Evolutionary conservation across 2,329 filamentous ascomycete genomes (phyloP), one percentile per base, ranked within the genome.

Genomic region (Aspergillus uvarum): DNA sequence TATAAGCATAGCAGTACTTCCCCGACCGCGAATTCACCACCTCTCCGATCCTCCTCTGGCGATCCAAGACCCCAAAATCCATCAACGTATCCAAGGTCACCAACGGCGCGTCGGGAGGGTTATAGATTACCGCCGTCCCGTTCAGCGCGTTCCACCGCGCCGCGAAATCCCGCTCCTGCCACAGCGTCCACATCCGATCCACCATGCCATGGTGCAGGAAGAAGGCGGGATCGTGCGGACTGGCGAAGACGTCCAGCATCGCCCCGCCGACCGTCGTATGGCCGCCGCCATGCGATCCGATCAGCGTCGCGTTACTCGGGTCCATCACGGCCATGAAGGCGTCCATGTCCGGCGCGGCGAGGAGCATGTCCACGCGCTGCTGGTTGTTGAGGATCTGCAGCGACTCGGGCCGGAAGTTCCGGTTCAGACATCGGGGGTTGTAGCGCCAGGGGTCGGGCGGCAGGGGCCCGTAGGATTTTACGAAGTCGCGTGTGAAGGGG

Each of bases 171-270:
- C 19, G 11, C 4, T 19, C 42, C 60, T 64, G 62, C 62, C 62
- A 64, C 8, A 57, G 12, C 26, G 55, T 32, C 62, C 62, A 64
- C 49, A 64, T 21, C 6, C 58, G 58, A 35, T 64, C 62, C 19
- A 62, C 56, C 55, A 59, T 58, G 6, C 38, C 58, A 59, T 64
- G 62, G 35, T 64, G 62, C n/a, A 62, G 29, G 51, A 59, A 59
- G 22, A 64, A 64, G 2, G 54, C 26, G 11, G 62, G 62, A 19
- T 64, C 62, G 44, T 64, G 62, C 24, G 58, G 54, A 7, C 51
- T 54, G 16, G 60, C 26, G 56, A 55, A 64, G n/a, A 55, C 48
- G 55, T 64, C 62, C 19, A 14, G n/a, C 60, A 64, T 60, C 4
- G 54, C 56, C 3, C 47, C 48, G 1, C 62, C 62, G 2, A 62